These are phyloP conservation scores for Tieghemiomyces parasiticus DNA, from an alignment of 192 early-diverging fungal genomes.

Conservation along the genomic window DNA sequence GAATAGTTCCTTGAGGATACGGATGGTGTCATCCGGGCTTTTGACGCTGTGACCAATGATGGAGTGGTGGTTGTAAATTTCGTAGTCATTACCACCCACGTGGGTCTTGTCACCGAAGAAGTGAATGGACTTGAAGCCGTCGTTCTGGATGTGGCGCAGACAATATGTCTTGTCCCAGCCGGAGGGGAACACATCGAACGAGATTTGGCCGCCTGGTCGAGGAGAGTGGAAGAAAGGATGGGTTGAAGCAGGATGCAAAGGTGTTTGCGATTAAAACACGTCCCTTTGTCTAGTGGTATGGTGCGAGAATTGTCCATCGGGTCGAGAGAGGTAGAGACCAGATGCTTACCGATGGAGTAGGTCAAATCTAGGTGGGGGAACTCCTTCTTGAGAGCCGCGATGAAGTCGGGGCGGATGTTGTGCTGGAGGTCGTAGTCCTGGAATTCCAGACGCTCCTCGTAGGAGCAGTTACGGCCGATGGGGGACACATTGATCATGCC, in stretches of 20 bases:
- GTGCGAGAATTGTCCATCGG: too few relatives aligned
- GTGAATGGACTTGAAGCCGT: conserved; percentile 82
- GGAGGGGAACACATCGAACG: conserved; percentile 95
- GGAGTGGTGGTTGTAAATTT: conserved; percentile 72
- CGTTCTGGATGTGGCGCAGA: conserved; percentile 69
- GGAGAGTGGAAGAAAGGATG: too few relatives aligned
- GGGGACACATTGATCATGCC: conserved; percentile 99
- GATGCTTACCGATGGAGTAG: conserved; percentile 80
- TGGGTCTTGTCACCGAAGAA: conserved; percentile 99
- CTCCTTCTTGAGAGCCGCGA: conserved; percentile 57
- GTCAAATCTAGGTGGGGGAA: conserved; percentile 80
- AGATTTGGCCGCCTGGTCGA: conserved; percentile 77
- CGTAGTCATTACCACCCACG: conserved; percentile 94
- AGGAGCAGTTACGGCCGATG: conserved; percentile 88
- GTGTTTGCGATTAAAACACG: too few relatives aligned
- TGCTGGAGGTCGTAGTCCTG: conserved; percentile 78
- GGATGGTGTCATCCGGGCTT: conserved; percentile 68
- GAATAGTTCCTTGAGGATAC: conserved; percentile 68
- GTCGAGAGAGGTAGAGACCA: too few relatives aligned
- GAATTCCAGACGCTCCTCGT: conserved; percentile 81
- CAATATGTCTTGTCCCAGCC: conserved; percentile 99
- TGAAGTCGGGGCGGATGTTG: conserved; percentile 76
- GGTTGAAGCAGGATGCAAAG: too few relatives aligned
- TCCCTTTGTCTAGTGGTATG: too few relatives aligned
- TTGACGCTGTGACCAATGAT: conserved; percentile 80